Base-by-base conservation (phyloP, 768 basidiomycete genomes). In the Russula ochroleuca region DNA sequence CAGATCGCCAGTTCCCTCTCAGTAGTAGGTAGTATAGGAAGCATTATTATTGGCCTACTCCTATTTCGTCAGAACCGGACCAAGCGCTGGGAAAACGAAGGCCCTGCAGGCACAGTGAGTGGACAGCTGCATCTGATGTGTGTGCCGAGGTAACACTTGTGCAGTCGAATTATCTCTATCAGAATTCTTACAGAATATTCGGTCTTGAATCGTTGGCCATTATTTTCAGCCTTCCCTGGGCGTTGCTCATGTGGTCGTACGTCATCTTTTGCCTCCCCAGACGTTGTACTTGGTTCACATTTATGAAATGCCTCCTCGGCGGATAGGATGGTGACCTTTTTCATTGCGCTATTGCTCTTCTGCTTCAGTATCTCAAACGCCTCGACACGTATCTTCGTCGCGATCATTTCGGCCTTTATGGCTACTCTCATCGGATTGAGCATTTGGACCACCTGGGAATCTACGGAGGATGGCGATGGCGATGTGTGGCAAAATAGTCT, bases 241-340 rank as follows among this genome's bases (percentile, higher is more conserved):
- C 81, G 1, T 72, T 85, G 28, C 74, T 86, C 37, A 79, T 86
- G 75, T 86, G 84, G 84, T 79, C 78, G 84, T 84, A 69, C 71
- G 83, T 78, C 37, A 6, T 48, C 15, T 40, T 8, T 41, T 49
- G 5, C 23, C 15, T 14, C 3, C 19, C 1, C 25, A n/a, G 43
- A 23, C 23, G 23, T 19, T n/a, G 7, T 7, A 10, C 13, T 19
- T 14, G 8, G 21, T 7, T 51, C 21, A n/a, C 9, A 14, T 51
- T 28, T 19, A 31, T 5, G 7, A 21, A 25, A 38, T 14, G 19
- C 23, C n/a, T n/a, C 4, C 50, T 14, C n/a, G n/a, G n/a, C 11
- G 7, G 38, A 31, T 28, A 63, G 62, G 41, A 38, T 52, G 57
- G 49, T 38, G 23, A 28, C 21, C 1, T 63, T 63, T 58, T 52